Conservation (phyloP, 1,284 basidiomycete genomes). For the Agroathelia rolfsii region DNA sequence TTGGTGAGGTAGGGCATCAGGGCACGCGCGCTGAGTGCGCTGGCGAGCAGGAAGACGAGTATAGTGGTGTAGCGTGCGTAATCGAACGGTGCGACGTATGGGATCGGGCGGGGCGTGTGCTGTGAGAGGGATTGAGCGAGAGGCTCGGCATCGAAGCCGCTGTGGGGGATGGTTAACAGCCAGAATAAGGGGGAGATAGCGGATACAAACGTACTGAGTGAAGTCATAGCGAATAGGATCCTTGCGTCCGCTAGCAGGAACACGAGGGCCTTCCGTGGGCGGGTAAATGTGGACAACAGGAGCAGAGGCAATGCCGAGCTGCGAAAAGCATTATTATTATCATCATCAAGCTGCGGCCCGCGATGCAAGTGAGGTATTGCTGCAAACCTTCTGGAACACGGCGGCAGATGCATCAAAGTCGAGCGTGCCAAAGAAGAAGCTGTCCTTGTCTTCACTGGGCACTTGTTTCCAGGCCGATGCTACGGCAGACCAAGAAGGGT, state of each 20-base stretch:
- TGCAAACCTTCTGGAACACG: conserved; percentile 76
- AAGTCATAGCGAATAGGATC: conserved; percentile 72
- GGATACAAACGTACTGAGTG: conserved; percentile 39
- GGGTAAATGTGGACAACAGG: conserved; percentile 77
- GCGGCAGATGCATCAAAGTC: conserved; percentile 74
- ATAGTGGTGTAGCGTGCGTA: conserved; percentile 47
- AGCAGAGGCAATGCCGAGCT: conserved; percentile 67
- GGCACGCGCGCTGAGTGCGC: too few relatives aligned
- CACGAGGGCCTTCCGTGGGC: conserved; percentile 61
- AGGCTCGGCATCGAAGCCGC: conserved; percentile 70
- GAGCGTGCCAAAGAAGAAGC: conserved; percentile 85
- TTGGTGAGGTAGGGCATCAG: conserved; percentile 63
- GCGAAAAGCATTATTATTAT: conserved; percentile 6
- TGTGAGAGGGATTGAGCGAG: conserved; percentile 69
- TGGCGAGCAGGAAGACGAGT: conserved; percentile 34
- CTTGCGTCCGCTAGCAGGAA: conserved; percentile 38
- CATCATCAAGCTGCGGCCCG: background rate
- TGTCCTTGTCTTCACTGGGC: conserved; percentile 50
- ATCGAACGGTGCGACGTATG: conserved; percentile 65
- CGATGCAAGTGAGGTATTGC: conserved; percentile 9
- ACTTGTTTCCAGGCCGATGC: conserved; percentile 71
- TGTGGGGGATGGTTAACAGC: conserved; percentile 22
- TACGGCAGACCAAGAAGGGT: conserved; percentile 70
- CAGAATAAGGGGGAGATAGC: background rate
- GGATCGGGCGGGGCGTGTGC: conserved; percentile 65